Evolutionary conservation across 805 yeast species (phyloP), one percentile per base, ranked within the genome.

Genomic region (Yamadazyma sp.): DNA sequence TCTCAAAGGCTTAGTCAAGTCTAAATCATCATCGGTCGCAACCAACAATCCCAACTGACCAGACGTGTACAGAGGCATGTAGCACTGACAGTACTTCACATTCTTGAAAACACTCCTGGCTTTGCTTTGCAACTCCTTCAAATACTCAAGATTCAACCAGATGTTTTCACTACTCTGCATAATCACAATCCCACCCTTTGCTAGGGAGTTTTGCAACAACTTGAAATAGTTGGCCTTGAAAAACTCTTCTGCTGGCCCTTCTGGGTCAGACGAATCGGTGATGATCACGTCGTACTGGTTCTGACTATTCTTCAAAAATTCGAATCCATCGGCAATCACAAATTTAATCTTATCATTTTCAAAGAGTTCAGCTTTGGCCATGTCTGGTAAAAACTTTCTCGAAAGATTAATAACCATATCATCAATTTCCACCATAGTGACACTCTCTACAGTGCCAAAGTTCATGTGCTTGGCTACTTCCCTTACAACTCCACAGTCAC

Each of bases 181-280:
- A 31, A 89, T 83, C 32, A 88, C 83, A 24, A 88, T 78, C 18
- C 82, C 82, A 44, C 79, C 67, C 2, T 70, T 69, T 30, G 74
- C 75, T 38, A 89, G 71, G 4, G 93, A 84, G 41, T 74, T 71
- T 44, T 67, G 53, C 40, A 90, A 65, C 38, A 89, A 64, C 52
- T 78, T 69, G 62, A 88, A 89, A 64, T 89, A 89, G 39, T 74
- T 77, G 43, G 73, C 71, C 58, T 87, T 86, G 67, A 89, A 89
- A 50, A 89, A 84, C 13, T 84, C 84, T 52, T 82, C 95, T 1
- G 97, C 97, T 5, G 97, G 97, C 3, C 93, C 96, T 51, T 89
- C 96, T 1, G 96, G 96, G 60, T 89, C 97, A 2, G 95, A 83
- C 2, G 95, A 85, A 59, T 89, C 97, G 12, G 95, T 85, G 44